phyloP scores from a whole-genome alignment of 495 filamentous ascomycete genomes.

The Xylaria grammica region DNA sequence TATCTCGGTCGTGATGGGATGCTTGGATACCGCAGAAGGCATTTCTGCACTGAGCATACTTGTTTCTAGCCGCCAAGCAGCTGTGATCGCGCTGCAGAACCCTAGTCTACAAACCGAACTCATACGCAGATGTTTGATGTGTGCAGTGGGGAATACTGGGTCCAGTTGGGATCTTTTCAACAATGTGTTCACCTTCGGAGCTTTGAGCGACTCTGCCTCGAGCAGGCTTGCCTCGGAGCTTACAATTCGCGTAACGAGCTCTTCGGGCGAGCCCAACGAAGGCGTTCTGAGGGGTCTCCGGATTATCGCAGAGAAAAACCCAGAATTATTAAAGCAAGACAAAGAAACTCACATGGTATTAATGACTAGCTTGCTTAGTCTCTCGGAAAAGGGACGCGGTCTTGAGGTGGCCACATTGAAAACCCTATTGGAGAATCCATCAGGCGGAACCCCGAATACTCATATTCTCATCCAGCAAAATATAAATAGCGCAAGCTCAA shows the following conservation, averaged over 20 bases:
- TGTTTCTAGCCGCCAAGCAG: conserved; percentile 41
- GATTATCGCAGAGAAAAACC: conserved; percentile 41
- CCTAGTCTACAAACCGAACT: conserved; percentile 49
- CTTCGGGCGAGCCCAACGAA: conserved; percentile 29
- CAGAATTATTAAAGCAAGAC: conserved; percentile 40
- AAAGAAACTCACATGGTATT: conserved; percentile 44
- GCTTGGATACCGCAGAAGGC: conserved; percentile 26
- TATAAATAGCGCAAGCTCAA: conserved; percentile 43
- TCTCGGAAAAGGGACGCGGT: conserved; percentile 47
- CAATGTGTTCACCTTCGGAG: conserved; percentile 40
- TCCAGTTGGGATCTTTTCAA: conserved; percentile 47
- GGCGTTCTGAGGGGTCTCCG: conserved; percentile 46
- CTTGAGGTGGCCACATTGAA: conserved; percentile 39
- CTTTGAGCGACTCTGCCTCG: conserved; percentile 34
- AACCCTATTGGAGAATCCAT: conserved; percentile 40
- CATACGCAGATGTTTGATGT: conserved; percentile 39
- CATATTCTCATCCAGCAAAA: conserved; percentile 47
- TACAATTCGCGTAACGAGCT: conserved; percentile 23
- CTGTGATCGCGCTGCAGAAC: conserved; percentile 32
- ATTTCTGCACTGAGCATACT: conserved; percentile 42
- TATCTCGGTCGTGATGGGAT: conserved; percentile 37
- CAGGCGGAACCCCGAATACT: conserved; percentile 35
- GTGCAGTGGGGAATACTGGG: conserved; percentile 29
- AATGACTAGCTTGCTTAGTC: conserved; percentile 48
- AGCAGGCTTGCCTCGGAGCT: conserved; percentile 37